Conservation (phyloP, 2,329 filamentous ascomycete genomes). For the Biscogniauxia mediterranea region DNA sequence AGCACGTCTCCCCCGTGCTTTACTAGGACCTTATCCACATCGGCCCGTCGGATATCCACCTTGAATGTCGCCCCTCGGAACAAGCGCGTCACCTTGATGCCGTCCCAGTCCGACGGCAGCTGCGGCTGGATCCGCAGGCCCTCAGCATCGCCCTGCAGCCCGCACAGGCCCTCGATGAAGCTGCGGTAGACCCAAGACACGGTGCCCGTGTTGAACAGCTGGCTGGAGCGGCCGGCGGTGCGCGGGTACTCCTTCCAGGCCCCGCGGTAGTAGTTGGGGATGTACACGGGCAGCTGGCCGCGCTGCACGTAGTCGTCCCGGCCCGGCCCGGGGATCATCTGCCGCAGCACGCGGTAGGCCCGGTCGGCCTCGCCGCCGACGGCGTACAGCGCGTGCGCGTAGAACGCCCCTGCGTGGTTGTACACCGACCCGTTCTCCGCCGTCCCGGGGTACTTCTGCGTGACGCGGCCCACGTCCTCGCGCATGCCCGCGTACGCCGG, state of each 20-base stretch:
- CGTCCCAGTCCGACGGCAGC: constrained; percentile 49
- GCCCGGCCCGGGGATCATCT: constrained; percentile 53
- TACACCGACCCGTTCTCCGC: constrained; percentile 59
- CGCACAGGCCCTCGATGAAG: constrained; percentile 55
- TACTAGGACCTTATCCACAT: constrained; percentile 41
- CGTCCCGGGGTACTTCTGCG: constrained; percentile 56
- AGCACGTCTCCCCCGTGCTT: constrained; percentile 38
- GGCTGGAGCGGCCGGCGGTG: constrained; percentile 54
- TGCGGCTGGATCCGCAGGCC: constrained; percentile 49
- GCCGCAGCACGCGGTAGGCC: constrained; percentile 49
- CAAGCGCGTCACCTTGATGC: constrained; percentile 44
- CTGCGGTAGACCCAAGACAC: constrained; percentile 56
- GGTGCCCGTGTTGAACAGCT: constrained; percentile 59
- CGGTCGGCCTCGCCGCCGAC: constrained; percentile 48
- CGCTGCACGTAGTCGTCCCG: constrained; percentile 50
- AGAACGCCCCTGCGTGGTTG: constrained; percentile 57
- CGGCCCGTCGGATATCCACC: constrained; percentile 41
- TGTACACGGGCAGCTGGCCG: constrained; percentile 56
- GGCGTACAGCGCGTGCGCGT: constrained; percentile 52
- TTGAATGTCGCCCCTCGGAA: constrained; percentile 53
- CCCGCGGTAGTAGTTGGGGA: constrained; percentile 59
- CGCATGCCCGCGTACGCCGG: constrained; percentile 55
- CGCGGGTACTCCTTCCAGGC: constrained; percentile 47
- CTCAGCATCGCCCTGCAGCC: constrained; percentile 47
- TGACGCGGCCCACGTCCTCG: constrained; percentile 57